Conservation (phyloP, 495 filamentous ascomycete genomes). For the Annulohypoxylon moriforme region DNA sequence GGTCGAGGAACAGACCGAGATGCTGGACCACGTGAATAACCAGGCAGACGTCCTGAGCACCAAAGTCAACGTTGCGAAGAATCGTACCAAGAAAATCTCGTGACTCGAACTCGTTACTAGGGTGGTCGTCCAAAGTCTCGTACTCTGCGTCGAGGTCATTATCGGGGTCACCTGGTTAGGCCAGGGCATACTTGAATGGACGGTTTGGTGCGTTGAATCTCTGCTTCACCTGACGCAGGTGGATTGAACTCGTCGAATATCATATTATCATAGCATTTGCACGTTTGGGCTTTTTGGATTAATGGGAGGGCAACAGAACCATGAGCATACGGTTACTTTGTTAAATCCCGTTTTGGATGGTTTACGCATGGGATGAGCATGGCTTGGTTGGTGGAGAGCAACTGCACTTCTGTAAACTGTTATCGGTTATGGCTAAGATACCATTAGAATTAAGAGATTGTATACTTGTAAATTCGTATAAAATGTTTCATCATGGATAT, state of each 20-base stretch:
- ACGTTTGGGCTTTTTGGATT: neutral
- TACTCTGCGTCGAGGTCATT: slow-evolving; percentile 32
- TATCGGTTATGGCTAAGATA: slow-evolving; percentile 35
- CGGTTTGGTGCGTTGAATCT: slow-evolving; percentile 41
- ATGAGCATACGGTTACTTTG: neutral
- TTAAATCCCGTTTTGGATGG: neutral
- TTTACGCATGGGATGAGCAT: slow-evolving; percentile 13
- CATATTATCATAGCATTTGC: slow-evolving; percentile 16
- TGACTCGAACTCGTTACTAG: slow-evolving; percentile 41
- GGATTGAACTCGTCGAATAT: slow-evolving; percentile 17
- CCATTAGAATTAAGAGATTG: slow-evolving; percentile 43
- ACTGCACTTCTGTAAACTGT: slow-evolving; percentile 20
- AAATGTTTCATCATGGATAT: neutral
- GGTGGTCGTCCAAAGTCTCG: slow-evolving; percentile 20
- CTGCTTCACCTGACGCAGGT: slow-evolving; percentile 30
- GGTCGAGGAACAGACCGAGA: slow-evolving; percentile 82
- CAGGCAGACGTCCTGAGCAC: slow-evolving; percentile 76
- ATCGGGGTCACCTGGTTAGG: slow-evolving; percentile 29
- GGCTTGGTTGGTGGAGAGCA: slow-evolving; percentile 15
- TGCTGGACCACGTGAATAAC: slow-evolving; percentile 79
- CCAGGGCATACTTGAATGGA: slow-evolving; percentile 40
- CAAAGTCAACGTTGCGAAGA: slow-evolving; percentile 87
- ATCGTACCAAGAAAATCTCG: slow-evolving; percentile 77
- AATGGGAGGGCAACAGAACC: slow-evolving; percentile 17
- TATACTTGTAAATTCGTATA: slow-evolving; percentile 4